phyloP scores from a whole-genome alignment of 2,329 filamentous ascomycete genomes.

The Paramyrothecium roridum region DNA sequence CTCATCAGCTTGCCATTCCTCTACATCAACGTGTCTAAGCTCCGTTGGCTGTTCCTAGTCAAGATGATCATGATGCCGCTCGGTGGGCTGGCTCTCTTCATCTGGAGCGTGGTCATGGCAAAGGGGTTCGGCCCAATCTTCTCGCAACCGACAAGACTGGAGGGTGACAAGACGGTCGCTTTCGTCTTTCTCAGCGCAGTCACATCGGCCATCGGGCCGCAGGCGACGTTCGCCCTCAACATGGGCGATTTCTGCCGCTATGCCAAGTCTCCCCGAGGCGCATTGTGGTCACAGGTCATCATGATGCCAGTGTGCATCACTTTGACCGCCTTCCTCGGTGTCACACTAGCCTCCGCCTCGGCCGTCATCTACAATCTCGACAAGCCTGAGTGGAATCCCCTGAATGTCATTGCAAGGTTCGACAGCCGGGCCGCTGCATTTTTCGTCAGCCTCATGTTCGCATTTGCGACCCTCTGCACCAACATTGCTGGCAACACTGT shows the following conservation, averaged over 20 bases:
- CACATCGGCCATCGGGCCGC: constrained; percentile 16
- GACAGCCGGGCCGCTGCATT: constrained; percentile 23
- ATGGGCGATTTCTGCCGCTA: constrained; percentile 15
- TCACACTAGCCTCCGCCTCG: constrained; percentile 2
- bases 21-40: constrained; percentile 20
- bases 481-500: constrained; percentile 52
- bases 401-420: constrained; percentile 22
- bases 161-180: constrained; percentile 10
- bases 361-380: constrained; percentile 5
- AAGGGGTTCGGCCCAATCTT: constrained; percentile 15
- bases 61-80: constrained; percentile 15
- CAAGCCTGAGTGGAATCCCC: constrained; percentile 19
- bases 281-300: constrained; percentile 12
- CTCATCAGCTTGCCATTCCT: constrained; percentile 4
- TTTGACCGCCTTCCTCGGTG: constrained; percentile 42
- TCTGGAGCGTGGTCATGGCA: constrained; percentile 14
- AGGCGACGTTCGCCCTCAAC: constrained; percentile 13
- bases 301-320: constrained; percentile 9
- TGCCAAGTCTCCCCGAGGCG: constrained; percentile 10
- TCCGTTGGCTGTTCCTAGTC: constrained; percentile 20
- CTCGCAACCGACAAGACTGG: constrained; percentile 10
- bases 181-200: constrained; percentile 16
- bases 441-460: constrained; percentile 22
- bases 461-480: constrained; percentile 45
- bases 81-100: constrained; percentile 14